Percentiles rank a stretch among this genome's conserved stretches.
Conservation (phyloP, 2,329 filamentous ascomycete genomes). For the Fusarium virguliforme region DNA sequence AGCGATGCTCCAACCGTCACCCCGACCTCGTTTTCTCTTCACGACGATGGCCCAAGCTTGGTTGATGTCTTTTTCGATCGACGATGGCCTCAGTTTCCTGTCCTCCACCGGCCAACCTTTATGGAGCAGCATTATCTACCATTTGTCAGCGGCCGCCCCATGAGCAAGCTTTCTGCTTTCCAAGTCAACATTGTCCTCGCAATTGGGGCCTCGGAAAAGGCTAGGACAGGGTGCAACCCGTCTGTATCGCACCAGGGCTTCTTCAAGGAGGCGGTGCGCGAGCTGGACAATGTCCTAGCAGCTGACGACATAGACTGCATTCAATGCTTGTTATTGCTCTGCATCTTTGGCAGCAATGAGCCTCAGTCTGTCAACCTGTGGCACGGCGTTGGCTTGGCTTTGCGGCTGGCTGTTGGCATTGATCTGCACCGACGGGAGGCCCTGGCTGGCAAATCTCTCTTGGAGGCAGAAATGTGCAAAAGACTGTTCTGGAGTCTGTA, state of each 20-base stretch:
- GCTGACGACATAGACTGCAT: constrained; percentile 45
- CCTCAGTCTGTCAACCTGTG: constrained; percentile 46
- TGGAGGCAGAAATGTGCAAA: constrained; percentile 46
- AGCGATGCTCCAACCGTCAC: constrained; percentile 34
- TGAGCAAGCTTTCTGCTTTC: constrained; percentile 34
- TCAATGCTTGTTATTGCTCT: constrained; percentile 42
- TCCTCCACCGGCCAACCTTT: constrained; percentile 44
- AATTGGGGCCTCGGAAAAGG: constrained; percentile 44
- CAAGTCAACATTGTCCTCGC: constrained; percentile 48
- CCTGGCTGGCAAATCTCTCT: constrained; percentile 23
- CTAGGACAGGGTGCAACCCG: constrained; percentile 26
- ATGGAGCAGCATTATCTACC: constrained; percentile 46
- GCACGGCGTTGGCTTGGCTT: constrained; percentile 45
- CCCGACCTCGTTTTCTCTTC: constrained; percentile 27
- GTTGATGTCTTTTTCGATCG: constrained; percentile 45
- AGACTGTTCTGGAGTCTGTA: constrained; percentile 46
- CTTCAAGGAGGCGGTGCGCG: constrained; percentile 38
- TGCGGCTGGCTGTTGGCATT: constrained; percentile 45
- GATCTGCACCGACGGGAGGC: constrained; percentile 45
- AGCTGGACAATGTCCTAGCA: constrained; percentile 35
- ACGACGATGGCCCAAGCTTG: constrained; percentile 35
- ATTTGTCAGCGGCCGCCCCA: constrained; percentile 23
- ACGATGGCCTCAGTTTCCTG: constrained; percentile 45
- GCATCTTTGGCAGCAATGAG: constrained; percentile 47
- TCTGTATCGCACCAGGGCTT: constrained; percentile 41